These are phyloP conservation scores for Phyllostachys edulis DNA, from an alignment of 176 grass and related monocot species.

Conservation along the genomic window DNA sequence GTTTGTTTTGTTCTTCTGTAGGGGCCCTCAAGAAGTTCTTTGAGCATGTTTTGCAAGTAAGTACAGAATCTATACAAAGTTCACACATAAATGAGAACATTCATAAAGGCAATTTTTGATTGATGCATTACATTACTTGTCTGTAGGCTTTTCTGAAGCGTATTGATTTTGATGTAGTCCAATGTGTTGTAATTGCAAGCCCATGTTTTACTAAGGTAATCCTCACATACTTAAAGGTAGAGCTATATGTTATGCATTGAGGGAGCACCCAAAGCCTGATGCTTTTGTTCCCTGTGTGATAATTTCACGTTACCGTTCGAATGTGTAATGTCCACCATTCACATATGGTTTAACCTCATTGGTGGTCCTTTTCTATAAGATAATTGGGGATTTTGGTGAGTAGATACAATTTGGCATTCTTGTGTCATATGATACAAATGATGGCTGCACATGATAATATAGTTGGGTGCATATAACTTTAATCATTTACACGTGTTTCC, in stretches of 20 bases:
- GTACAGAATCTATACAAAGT: conserved; percentile 40
- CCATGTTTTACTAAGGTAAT: conserved; percentile 97
- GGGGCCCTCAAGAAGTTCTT: conserved; percentile 98
- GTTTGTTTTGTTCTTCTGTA: conserved; percentile 45
- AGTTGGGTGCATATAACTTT: background rate
- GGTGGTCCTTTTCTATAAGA: background rate
- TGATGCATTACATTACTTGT: conserved; percentile 38
- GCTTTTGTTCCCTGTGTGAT: conserved; percentile 18
- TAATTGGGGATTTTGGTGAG: background rate
- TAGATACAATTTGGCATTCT: background rate
- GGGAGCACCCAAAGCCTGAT: conserved; percentile 16
- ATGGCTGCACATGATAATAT: background rate
- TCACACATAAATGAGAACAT: conserved; percentile 23
- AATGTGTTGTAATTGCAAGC: conserved; percentile 92
- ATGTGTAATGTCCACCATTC: background rate
- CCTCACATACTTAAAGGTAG: background rate
- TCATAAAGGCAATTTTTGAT: background rate
- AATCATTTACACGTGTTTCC: background rate
- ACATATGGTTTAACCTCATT: background rate
- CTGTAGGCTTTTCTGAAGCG: conserved; percentile 78
- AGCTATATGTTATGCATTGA: background rate
- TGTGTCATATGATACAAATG: background rate
- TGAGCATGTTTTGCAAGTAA: conserved; percentile 88
- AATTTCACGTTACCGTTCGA: background rate
- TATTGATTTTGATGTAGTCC: conserved; percentile 82